Evolutionary conservation across 192 early-diverging fungal genomes (phyloP), one percentile per base, ranked within the genome.

Genomic region (Backusella psychrophila): DNA sequence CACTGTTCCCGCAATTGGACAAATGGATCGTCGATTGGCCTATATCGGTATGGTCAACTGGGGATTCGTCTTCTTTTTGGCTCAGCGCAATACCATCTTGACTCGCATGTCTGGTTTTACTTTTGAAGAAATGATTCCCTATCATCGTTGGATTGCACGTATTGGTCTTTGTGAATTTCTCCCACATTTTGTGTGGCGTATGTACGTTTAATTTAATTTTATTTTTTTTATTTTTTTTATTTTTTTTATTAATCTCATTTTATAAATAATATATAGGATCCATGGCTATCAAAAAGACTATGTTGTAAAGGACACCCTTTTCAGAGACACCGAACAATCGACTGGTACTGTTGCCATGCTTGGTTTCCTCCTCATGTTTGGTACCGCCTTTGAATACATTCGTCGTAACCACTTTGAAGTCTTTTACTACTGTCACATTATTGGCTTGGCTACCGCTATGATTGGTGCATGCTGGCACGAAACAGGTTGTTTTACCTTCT

Each of bases 71-170:
- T 78, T 82, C 44, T 44, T 81, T 2, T 53, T 86, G 6, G 85
- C 78, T 12, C 78, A 83, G 41, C 66, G 85, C 0, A 86, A 86
- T 44, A 74, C 80, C 14, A 31, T 86, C 8, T 66, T 86, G 12
- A 23, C 77, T 8, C 71, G 67, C 7, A 75, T 86, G 49, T 68
- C 77, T 15, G 85, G 85, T 46, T 36, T 86, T 11, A 72, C 83
- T 11, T 84, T 82, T 75, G 85, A 86, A 56, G 52, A 73, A 5
- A 67, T 86, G 41, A 78, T 86, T 44, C 80, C 73, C 23, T 86
- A 71, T 38, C 85, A 86, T 80, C 78, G 85, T 0, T 84, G 83
- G 82, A 34, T 84, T 35, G 85, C 78, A 36, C 73, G 81, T 14
- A 75, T 79, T 26, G 81, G 81, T 5, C 69, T 80, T 21, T 39